phyloP scores from a whole-genome alignment of 352 stramenopile species.

The Phytophthora idaei region DNA sequence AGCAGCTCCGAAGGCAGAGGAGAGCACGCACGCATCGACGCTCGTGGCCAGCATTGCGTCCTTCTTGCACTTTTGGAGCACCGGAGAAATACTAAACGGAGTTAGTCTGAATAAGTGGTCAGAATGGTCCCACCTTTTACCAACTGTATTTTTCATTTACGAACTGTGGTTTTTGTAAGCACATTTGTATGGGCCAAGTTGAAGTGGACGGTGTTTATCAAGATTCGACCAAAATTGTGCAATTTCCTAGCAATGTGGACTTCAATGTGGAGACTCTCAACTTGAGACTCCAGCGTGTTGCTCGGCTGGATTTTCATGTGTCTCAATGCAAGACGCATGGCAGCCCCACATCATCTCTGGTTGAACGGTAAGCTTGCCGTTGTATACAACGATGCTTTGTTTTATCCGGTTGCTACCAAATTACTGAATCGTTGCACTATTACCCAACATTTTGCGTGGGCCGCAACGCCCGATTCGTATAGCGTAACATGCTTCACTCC shows the following conservation, averaged over 20 bases:
- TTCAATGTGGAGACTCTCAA: too few relatives aligned
- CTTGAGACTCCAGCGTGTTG: not conserved
- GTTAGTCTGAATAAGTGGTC: conserved; percentile 5
- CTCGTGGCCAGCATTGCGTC: conserved; percentile 12
- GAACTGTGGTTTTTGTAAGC: conserved; percentile 8
- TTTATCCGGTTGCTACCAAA: not conserved
- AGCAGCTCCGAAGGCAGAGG: conserved; percentile 21
- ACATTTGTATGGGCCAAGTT: conserved; percentile 4
- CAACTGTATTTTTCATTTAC: conserved; percentile 8
- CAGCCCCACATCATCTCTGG: conserved; percentile 1
- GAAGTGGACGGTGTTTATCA: not conserved
- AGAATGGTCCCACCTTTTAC: not conserved
- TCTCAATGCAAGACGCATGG: not conserved
- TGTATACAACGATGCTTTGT: conserved; percentile 3
- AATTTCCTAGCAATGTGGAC: too few relatives aligned
- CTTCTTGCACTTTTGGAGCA: not conserved
- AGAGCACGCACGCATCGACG: conserved; percentile 11
- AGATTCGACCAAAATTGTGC: too few relatives aligned
- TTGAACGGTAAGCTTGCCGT: not conserved
- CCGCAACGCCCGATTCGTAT: conserved; percentile 11
- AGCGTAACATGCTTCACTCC: conserved; percentile 4
- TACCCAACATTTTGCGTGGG: conserved; percentile 18
- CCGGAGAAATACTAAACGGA: conserved; percentile 18
- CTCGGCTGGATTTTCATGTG: not conserved
- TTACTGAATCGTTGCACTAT: conserved; percentile 17